phyloP scores from a whole-genome alignment of 129 eudicot genomes.

The Centella asiatica region DNA sequence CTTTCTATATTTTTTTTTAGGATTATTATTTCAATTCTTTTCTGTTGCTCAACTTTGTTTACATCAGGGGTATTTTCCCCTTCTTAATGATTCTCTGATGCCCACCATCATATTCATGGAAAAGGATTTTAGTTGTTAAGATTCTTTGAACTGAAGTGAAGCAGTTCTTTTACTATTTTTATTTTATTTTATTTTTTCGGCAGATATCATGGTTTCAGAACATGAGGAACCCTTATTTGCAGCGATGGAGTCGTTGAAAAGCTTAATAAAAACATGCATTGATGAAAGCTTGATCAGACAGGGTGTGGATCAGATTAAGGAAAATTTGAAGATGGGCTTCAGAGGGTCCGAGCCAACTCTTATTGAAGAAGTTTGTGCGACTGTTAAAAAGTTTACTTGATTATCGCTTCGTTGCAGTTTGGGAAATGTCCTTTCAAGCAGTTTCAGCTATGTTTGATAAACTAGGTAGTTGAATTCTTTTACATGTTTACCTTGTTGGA shows the following conservation, averaged over 20 bases:
- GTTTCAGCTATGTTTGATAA: conserved; percentile 82
- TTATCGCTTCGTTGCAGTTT: conserved; percentile 61
- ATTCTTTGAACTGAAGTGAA: too few relatives aligned
- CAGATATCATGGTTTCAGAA: conserved; percentile 86
- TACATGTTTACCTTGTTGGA: neutral
- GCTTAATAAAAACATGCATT: conserved; percentile 60
- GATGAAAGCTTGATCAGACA: conserved; percentile 80
- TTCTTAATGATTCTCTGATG: too few relatives aligned
- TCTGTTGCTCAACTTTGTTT: neutral
- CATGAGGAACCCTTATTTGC: conserved; percentile 80
- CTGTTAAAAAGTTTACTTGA: conserved; percentile 72
- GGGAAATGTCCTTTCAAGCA: conserved; percentile 93
- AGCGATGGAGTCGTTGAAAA: conserved; percentile 68
- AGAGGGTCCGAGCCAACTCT: conserved; percentile 61
- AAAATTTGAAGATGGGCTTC: conserved; percentile 21
- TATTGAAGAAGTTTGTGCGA: conserved; percentile 72
- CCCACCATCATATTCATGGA: too few relatives aligned
- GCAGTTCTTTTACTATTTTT: too few relatives aligned
- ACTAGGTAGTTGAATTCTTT: conserved; percentile 51
- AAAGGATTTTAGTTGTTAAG: too few relatives aligned
- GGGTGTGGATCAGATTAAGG: conserved; percentile 56
- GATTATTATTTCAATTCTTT: neutral
- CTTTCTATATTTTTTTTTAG: neutral
- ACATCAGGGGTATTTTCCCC: too few relatives aligned
- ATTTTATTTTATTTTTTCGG: conserved; percentile 11